Conservation (phyloP, 257 asterid species). For the Paulownia fortunei region DNA sequence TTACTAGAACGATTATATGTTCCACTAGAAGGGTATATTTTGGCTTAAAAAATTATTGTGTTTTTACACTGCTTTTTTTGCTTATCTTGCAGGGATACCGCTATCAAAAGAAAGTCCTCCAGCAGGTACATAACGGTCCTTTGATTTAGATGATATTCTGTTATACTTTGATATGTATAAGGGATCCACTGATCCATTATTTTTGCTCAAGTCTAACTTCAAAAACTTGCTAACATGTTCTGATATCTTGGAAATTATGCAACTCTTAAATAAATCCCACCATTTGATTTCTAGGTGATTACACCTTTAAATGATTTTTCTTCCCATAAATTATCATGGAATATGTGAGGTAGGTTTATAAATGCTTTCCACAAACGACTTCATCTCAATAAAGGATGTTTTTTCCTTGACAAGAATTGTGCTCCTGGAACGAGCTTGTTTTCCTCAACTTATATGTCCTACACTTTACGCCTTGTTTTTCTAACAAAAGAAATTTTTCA, state of each 20-base stretch:
- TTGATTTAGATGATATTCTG: not conserved
- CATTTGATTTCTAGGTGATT: not conserved
- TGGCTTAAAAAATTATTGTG: conserved; percentile 16
- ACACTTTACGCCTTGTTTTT: not conserved
- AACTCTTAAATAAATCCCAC: not conserved
- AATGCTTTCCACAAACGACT: not conserved
- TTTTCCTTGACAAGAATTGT: not conserved
- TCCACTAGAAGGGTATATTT: conserved; percentile 1
- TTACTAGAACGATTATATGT: not conserved
- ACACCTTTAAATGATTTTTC: not conserved
- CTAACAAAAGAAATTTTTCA: not conserved
- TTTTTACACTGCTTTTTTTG: conserved; percentile 21
- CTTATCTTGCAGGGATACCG: conserved; percentile 72
- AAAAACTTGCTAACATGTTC: not conserved
- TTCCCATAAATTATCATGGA: not conserved
- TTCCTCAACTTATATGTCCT: not conserved
- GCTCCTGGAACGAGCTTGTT: not conserved
- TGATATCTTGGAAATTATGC: not conserved
- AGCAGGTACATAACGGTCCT: conserved; percentile 58
- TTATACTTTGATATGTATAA: not conserved
- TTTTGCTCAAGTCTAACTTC: not conserved
- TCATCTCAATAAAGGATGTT: not conserved
- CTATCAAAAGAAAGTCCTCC: conserved; percentile 84
- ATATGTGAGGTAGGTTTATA: not conserved
- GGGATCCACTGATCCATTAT: not conserved